A percentile compares a stretch with the other conserved stretches of the same genome.
Conservation (phyloP, 345 rosid species). For the Linum usitatissimum region DNA sequence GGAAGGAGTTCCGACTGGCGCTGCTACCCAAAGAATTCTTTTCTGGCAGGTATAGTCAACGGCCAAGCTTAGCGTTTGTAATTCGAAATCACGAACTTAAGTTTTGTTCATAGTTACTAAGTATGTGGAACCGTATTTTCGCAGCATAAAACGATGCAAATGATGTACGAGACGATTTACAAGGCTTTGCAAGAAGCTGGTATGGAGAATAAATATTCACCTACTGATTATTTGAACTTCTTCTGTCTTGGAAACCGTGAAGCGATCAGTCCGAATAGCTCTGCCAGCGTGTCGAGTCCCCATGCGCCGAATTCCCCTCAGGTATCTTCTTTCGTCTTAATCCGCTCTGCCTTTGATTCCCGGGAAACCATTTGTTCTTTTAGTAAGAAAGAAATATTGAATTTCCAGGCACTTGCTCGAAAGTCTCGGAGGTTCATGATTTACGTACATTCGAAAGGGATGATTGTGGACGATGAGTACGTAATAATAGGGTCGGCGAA, state of each 20-base stretch:
- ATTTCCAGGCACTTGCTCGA: conserved; percentile 40
- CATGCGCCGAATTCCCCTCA: conserved; percentile 46
- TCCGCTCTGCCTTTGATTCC: not conserved
- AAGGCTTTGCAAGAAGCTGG: conserved; percentile 82
- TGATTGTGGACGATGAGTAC: conserved; percentile 89
- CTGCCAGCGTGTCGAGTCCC: conserved; percentile 26
- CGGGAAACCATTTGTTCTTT: not conserved
- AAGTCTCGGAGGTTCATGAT: conserved; percentile 80
- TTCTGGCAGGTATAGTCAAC: conserved; percentile 75
- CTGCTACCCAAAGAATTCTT: conserved; percentile 83
- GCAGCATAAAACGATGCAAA: conserved; percentile 95
- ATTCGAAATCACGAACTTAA: too few species aligned
- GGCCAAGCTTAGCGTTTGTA: too few species aligned
- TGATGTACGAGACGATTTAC: conserved; percentile 91
- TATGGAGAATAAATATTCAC: conserved; percentile 49
- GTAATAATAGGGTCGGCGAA: conserved; percentile 87
- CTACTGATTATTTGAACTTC: conserved; percentile 84
- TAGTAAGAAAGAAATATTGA: conserved; percentile 4
- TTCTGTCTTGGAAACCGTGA: conserved; percentile 96
- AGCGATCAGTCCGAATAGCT: conserved; percentile 15
- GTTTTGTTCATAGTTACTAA: not conserved
- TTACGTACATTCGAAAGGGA: conserved; percentile 95
- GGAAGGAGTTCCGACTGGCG: conserved; percentile 85
- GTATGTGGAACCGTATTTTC: conserved; percentile 2
- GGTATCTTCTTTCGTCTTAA: conserved; percentile 26